Evolutionary conservation across 2,329 filamentous ascomycete species (phyloP).

Genomic region (Aureobasidium pullulans): DNA sequence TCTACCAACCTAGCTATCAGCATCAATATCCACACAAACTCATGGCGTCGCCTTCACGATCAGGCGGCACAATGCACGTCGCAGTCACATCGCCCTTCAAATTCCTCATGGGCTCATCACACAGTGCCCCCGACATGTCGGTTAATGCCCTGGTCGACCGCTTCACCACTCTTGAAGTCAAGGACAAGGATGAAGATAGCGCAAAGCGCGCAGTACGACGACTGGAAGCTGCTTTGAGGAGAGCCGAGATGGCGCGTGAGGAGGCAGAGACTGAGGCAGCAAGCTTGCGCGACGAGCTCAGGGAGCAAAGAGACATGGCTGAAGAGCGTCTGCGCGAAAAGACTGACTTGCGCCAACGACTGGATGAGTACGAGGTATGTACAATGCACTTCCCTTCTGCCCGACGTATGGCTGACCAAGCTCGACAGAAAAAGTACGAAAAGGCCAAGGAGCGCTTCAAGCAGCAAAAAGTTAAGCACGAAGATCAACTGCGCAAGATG

Average conservation of each 20-base stretch:
- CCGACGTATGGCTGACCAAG: slow-evolving; percentile 19
- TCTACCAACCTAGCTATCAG: not conserved
- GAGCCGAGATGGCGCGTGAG: slow-evolving; percentile 44
- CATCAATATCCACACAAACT: not conserved
- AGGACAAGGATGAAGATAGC: slow-evolving; percentile 36
- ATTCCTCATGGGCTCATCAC: slow-evolving; percentile 9
- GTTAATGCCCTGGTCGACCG: slow-evolving; percentile 51
- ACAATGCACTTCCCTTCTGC: not conserved
- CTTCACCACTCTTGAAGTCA: slow-evolving; percentile 60
- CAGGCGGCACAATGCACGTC: slow-evolving; percentile 9
- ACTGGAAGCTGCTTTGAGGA: slow-evolving; percentile 36
- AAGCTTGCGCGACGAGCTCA: slow-evolving; percentile 54
- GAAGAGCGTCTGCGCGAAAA: slow-evolving; percentile 60
- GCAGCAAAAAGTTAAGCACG: slow-evolving; percentile 30
- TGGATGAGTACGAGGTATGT: slow-evolving; percentile 19
- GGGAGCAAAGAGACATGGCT: slow-evolving; percentile 51
- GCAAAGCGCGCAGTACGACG: slow-evolving; percentile 33
- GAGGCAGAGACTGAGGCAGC: slow-evolving; percentile 64
- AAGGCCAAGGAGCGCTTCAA: slow-evolving; percentile 18
- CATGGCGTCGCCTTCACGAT: slow-evolving; percentile 5
- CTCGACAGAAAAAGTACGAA: slow-evolving; percentile 20
- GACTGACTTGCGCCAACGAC: slow-evolving; percentile 53
- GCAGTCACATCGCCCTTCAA: slow-evolving; percentile 5
- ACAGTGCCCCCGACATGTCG: slow-evolving; percentile 13
- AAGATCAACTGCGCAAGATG: slow-evolving; percentile 23